phyloP scores from a whole-genome alignment of 2,329 filamentous ascomycete species.

The Stenocarpella maydis region DNA sequence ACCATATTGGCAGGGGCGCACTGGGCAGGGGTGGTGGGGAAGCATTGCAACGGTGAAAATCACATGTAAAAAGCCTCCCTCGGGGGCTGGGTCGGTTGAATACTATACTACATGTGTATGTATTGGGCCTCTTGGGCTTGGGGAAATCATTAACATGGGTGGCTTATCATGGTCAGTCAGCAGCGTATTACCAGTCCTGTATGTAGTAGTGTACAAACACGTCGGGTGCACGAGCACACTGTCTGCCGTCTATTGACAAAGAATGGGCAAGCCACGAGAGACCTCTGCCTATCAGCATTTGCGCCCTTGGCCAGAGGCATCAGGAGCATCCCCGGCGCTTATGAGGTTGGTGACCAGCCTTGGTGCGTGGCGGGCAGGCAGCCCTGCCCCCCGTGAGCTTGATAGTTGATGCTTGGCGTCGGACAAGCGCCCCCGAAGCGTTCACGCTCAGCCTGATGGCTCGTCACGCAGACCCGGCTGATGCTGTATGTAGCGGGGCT shows the following conservation, averaged over 20 bases:
- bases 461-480: background rate
- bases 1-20: constrained; percentile 15
- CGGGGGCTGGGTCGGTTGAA: too few species aligned
- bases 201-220: constrained; percentile 12
- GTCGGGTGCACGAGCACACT: background rate
- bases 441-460: background rate
- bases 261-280: background rate
- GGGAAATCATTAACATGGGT: constrained; percentile 17
- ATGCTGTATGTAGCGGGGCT: background rate
- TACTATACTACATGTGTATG: too few species aligned
- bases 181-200: background rate
- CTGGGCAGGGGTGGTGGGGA: constrained; percentile 12
- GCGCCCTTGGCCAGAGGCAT: too few species aligned
- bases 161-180: constrained; percentile 1
- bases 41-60: constrained; percentile 22
- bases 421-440: background rate
- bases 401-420: background rate
- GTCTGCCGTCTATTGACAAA: too few species aligned
- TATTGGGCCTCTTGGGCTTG: background rate
- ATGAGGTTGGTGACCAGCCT: too few species aligned
- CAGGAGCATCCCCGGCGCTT: too few species aligned
- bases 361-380: background rate
- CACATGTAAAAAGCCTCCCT: too few species aligned
- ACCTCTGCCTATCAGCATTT: background rate
- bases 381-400: too few species aligned